These are phyloP conservation scores for Phyllosticta citriasiana DNA, from an alignment of 2,329 filamentous ascomycete species.

Conservation along the genomic window DNA sequence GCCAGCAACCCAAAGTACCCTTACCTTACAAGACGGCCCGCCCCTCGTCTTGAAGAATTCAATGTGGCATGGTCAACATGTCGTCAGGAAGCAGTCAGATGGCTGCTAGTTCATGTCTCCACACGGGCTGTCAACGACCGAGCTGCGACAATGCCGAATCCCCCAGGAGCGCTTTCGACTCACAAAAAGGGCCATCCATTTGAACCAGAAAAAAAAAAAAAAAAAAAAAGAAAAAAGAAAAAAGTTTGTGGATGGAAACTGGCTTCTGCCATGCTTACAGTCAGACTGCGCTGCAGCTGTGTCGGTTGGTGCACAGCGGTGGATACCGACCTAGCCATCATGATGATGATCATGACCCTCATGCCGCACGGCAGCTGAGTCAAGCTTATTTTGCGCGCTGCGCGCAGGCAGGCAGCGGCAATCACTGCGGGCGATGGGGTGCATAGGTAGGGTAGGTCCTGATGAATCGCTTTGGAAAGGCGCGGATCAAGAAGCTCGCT, in stretches of 20 bases:
- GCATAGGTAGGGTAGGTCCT: no score
- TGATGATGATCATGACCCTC: no score
- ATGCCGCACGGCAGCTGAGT: neutral
- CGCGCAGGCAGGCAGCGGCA: neutral
- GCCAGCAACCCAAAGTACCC: neutral
- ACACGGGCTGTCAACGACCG: neutral
- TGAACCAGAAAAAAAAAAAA: no score
- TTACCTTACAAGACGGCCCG: neutral
- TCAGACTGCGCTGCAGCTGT: neutral
- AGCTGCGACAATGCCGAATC: neutral
- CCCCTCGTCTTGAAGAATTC: neutral
- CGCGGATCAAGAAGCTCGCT: neutral
- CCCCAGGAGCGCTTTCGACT: neutral
- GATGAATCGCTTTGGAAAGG: neutral
- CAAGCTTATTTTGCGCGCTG: neutral
- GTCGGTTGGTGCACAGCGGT: no score
- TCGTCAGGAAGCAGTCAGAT: neutral
- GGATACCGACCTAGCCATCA: no score
- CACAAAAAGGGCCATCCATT: neutral
- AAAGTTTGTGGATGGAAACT: neutral
- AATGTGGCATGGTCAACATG: neutral
- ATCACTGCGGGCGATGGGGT: neutral
- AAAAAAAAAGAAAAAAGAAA: no score
- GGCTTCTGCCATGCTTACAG: neutral
- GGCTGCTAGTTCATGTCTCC: neutral